Base-by-base conservation (phyloP, 176 grass and related monocot species). In the Oryza punctata region DNA sequence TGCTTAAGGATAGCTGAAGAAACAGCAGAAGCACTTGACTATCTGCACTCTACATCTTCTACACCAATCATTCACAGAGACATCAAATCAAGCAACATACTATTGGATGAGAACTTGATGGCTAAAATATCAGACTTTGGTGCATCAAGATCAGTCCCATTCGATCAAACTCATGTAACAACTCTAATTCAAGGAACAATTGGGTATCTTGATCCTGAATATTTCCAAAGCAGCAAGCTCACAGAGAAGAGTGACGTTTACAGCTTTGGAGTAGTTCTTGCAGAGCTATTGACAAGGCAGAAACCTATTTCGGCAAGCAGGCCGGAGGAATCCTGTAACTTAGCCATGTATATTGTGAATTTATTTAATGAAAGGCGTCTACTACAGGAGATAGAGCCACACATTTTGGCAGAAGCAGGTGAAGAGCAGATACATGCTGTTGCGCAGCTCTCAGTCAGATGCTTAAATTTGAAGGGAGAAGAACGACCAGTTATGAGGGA, bases 81-180 rank as follows among this genome's bases (percentile, higher is more conserved):
- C 52, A 83, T 92, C 65, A 92, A 92, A 69, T 89, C 90, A 54
- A 82, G 79, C 14, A 92, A 89, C 46, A 89, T 92, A 84, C 7
- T 92, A 3, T 27, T 92, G 65, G 91, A 92, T 35, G 84, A 74
- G 57, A 86, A 81, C 13, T 92, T 81, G 1, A 78, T 79, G 10
- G 91, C 91, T 6, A 92, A 92, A 50, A 80, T 92, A 68, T 79
- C 91, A 67, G 91, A 92, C 59, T 92, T 92, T 0, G 91, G 91
- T 40, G 84, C 76, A 63, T 92, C 91, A 33, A 87, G 84, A 85
- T 68, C 81, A 23, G 80, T 92, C 38, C 87, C 91, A 23, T 89
- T 86, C 45, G 80, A 92, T 66, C 84, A 63, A 72, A 92, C 84
- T 49, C 91, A 92, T 77, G 27, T 92, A 49, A 92, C 91, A 37